Evolutionary conservation across 495 filamentous ascomycete genomes (phyloP), one percentile per base, ranked within the genome.

Genomic region (Penicillium bialowiezense): DNA sequence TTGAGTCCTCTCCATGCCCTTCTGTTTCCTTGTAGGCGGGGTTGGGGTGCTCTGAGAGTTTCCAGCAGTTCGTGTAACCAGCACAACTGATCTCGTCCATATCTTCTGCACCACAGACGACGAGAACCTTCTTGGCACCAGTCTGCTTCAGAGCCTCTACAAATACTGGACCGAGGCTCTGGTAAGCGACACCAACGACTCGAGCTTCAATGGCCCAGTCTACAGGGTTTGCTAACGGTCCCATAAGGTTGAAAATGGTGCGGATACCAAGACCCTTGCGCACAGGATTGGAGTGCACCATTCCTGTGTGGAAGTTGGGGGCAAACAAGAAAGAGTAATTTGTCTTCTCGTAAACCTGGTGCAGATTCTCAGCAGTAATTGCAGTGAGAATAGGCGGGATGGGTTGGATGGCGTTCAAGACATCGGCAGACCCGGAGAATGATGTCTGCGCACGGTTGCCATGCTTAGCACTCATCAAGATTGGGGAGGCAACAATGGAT

Each of bases 311-410:
- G 78, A 97, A 99, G 54, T 91, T 86, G 21, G 91, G 95, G 0
- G 95, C 95, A 64, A 93, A 99, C 23, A 99, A 83, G 73, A 99
- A 99, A 44, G 87, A 85, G 72, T 97, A 99, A 68, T 90, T 96
- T 51, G 84, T 87, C 28, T 73, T 66, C 36, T 79, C 72, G 66
- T 95, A 97, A 44, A 96, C 78, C 35, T 69, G 49, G 21, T 78
- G 53, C 41, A 97, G 74, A 24, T 85, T 89, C 31, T 76, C 54
- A 2, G 89, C 83, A 4, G 79, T 87, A 46, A 96, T 77, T 23
- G 85, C 83, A 14, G 71, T 65, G 36, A 99, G 82, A 21, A 85
- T 80, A 1, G 92, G 91, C 7, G 89, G 70, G 20, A 66, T 73
- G 0, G 90, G 89, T 7, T 64, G 55, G 62, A 88, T 85, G 51